Evolutionary conservation across 192 early-diverging fungal genomes (phyloP), one percentile per base, ranked within the genome.

Genomic region (Chytriomyces confervae): DNA sequence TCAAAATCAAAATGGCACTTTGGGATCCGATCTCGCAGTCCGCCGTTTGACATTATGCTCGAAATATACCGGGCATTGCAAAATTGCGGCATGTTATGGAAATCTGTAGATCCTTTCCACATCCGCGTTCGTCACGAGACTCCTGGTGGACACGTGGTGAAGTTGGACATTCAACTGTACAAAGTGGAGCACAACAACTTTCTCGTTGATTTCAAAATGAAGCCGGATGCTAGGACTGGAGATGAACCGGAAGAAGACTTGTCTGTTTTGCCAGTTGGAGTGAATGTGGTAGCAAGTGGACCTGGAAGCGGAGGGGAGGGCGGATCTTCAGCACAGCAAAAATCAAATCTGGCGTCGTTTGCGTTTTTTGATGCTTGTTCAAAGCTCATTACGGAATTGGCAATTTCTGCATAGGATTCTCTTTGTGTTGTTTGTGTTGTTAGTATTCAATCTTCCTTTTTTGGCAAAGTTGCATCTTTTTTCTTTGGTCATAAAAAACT

Each of bases 341-440:
- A 86, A 70, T 62, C 53, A 11, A 77, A 74, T 77, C 49, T 84
- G 50, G 73, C 86, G 10, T 87, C 91, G 13, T 96, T 96, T 80
- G 94, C 94, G 11, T 99, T 99, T 82, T 95, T 98, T 80, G 95
- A 99, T 72, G 94, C 97, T 1, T 99, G 97, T 81, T 92, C 92
- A 66, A 90, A 88, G 81, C 84, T 99, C 51, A 98, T 99, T 75
- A 96, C 95, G 0, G 96, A 98, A 83, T 89, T 99, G 72, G 96
- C 96, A 5, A 94, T 94, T 20, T 90, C 89, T 5, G 84, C 79
- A 43, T 86, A 61, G 78, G n/a, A 16, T 20, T 66, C 20, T 66
- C 65, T n/a, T 60, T 60, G 16, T 60, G 20, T 60, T 60, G 16
- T 60, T 60, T 60, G 16, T 60, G 20, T 60, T 60, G 16, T 60